Base-by-base conservation (phyloP, 2,329 filamentous ascomycete genomes). In the Arthrobotrys iridis region DNA sequence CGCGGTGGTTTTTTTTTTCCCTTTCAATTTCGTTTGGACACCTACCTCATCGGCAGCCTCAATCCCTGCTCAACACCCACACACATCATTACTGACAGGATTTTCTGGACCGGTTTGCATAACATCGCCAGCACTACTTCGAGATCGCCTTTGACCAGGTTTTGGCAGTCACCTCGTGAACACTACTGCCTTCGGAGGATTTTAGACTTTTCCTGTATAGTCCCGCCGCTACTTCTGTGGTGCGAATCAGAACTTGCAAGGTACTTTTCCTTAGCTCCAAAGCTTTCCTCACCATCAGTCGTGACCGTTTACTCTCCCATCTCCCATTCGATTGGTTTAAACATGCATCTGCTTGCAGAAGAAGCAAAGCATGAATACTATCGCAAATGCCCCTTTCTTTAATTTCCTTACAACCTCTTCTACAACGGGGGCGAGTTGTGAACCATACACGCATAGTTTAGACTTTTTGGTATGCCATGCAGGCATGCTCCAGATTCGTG, bases 121-220 rank as follows among this genome's bases (percentile, higher is more conserved):
- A 65, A 52, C 40, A 65, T 73, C 68, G 43, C 41, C 68, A 43
- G 60, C 50, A 30, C 59, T 26, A 57, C 59, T 57, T 74, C 40
- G 46, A 64, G 63, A 58, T 64, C 58, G 30, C 15, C 63, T 62
- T 67, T 41, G 57, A 68, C 63, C 71, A 67, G 63, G 71, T 63
- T 75, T 75, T 68, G 45, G 57, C 28, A 62, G 57, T 37, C 60
- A 35, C 63, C 71, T 68, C 60, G 71, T 63, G 59, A 64, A 68
- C 57, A 46, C 46, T 75, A 43, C 71, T 68, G 46, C 64, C 71
- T 75, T 75, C 71, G 71, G 71, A 68, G 59, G 37, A 75, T 75
- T 74, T 75, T 75, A 75, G 63, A 75, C 43, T 68, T 75, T 62
- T 66, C 37, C 35, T 46, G 60, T 58, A 52, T 33, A 46, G 41